phyloP scores from a whole-genome alignment of 331 rosid species.

The Malus hybrid region DNA sequence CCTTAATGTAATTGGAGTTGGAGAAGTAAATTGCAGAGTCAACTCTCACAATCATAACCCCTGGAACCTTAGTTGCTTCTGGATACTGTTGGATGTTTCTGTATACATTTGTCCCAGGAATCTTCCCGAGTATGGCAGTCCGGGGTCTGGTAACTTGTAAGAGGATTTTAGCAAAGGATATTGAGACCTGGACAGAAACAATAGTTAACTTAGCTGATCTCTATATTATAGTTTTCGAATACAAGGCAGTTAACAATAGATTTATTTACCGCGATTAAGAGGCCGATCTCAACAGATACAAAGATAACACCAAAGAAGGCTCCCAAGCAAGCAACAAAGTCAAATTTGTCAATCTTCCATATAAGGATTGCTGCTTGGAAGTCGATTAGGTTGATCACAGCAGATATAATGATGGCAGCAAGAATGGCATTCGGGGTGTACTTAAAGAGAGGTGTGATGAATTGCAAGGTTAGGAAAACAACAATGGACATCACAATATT shows the following conservation, averaged over 20 bases:
- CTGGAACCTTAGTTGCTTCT: conserved; percentile 69
- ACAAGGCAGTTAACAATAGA: conserved; percentile 11
- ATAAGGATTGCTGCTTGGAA: conserved; percentile 71
- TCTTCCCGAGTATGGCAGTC: conserved; percentile 83
- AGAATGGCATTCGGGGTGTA: conserved; percentile 91
- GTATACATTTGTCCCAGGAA: conserved; percentile 73
- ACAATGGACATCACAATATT: conserved; percentile 83
- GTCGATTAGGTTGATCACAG: conserved; percentile 83
- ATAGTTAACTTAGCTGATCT: conserved; percentile 3
- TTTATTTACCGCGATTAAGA: conserved; percentile 67
- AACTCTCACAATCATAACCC: conserved; percentile 77
- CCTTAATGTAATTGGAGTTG: conserved; percentile 85
- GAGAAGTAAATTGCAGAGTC: conserved; percentile 95
- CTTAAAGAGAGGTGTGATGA: conserved; percentile 84
- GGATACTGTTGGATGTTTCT: conserved; percentile 88
- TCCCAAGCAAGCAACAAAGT: conserved; percentile 93
- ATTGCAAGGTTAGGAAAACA: conserved; percentile 70
- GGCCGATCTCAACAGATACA: conserved; percentile 76
- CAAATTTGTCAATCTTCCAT: conserved; percentile 89
- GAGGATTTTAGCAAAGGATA: conserved; percentile 90
- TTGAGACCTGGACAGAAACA: conserved; percentile 49
- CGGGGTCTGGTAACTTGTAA: conserved; percentile 94
- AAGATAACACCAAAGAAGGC: conserved; percentile 93
- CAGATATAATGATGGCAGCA: conserved; percentile 79
- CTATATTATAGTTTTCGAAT: conserved; percentile 11